A percentile compares a stretch with the other conserved stretches of the same genome.
These are phyloP conservation scores for Neurospora pannonica DNA, from an alignment of 495 filamentous ascomycete species.

Conservation along the genomic window DNA sequence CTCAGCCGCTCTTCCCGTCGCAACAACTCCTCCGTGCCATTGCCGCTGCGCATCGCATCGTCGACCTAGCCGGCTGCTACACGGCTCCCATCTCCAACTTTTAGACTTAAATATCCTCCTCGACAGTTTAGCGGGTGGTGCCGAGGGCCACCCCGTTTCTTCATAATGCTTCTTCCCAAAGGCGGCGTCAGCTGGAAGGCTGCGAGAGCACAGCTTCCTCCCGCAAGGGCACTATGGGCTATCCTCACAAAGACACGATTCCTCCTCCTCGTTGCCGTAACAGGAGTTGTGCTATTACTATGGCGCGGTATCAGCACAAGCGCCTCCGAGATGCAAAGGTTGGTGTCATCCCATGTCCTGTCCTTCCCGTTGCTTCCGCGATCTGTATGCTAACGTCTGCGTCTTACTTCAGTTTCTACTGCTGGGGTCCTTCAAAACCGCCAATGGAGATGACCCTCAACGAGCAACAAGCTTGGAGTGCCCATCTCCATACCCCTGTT, in stretches of 20 bases:
- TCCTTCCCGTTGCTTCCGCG: neutral
- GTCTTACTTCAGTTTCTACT: conserved; percentile 66
- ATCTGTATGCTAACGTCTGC: conserved; percentile 4
- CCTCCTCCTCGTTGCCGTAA: conserved; percentile 62
- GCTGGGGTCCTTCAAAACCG: conserved; percentile 85
- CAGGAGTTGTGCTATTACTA: conserved; percentile 69
- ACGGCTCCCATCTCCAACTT: neutral
- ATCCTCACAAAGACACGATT: conserved; percentile 73
- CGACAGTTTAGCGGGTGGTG: conserved; percentile 20
- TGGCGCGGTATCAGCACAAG: conserved; percentile 80
- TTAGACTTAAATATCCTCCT: conserved; percentile 2
- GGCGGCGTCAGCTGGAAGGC: conserved; percentile 91
- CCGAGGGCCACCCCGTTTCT: conserved; percentile 25
- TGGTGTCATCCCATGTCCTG: conserved; percentile 19
- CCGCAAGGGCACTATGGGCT: conserved; percentile 67
- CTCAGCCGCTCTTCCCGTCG: neutral
- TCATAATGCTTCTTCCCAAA: conserved; percentile 62
- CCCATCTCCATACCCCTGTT: conserved; percentile 81
- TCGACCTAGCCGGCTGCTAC: neutral
- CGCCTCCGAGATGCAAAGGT: conserved; percentile 89
- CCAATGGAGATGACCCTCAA: conserved; percentile 90
- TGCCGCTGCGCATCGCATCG: neutral
- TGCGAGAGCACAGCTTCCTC: conserved; percentile 69
- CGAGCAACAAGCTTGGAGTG: conserved; percentile 81
- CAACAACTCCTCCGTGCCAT: neutral